These are phyloP conservation scores for Cladosporium sp. DNA, from an alignment of 2,329 filamentous ascomycete genomes.

Conservation along the genomic window DNA sequence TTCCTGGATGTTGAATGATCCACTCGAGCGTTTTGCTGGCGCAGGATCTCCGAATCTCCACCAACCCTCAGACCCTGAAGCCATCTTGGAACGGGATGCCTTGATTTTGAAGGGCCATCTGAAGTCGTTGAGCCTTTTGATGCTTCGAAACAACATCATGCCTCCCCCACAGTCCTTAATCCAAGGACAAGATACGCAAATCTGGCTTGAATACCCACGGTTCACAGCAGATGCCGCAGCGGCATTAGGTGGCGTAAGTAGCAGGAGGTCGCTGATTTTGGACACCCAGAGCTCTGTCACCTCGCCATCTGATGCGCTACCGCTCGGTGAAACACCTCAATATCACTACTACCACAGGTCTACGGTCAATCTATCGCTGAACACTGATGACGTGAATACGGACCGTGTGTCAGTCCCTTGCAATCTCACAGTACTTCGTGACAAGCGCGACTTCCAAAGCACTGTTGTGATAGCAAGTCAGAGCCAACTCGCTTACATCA, in stretches of 20 bases:
- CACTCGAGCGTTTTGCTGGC: constrained; percentile 28
- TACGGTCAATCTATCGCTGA: constrained; percentile 68
- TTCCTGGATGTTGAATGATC: constrained; percentile 66
- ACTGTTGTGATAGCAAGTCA: constrained; percentile 75
- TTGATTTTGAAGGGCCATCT: constrained; percentile 38
- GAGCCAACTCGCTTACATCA: constrained; percentile 69
- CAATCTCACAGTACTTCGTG: constrained; percentile 70
- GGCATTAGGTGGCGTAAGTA: constrained; percentile 60
- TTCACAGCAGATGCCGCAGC: constrained; percentile 68
- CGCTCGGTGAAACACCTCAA: constrained; percentile 68
- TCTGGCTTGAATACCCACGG: constrained; percentile 75
- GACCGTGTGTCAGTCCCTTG: constrained; percentile 68
- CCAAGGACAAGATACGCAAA: constrained; percentile 71
- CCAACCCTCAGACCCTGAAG: constrained; percentile 2
- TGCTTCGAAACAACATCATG: constrained; percentile 77
- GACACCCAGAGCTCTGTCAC: neutral
- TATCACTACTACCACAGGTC: constrained; percentile 72
- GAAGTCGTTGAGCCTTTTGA: constrained; percentile 71
- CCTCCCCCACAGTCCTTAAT: constrained; percentile 62
- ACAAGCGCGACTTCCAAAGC: constrained; percentile 63
- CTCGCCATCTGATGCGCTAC: constrained; percentile 63
- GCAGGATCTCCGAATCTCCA: neutral
- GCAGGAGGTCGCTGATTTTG: neutral
- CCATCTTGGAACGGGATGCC: constrained; percentile 12
- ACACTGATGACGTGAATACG: constrained; percentile 66